These are phyloP conservation scores for Lippia alba DNA, from an alignment of 305 asterid species.

Conservation along the genomic window DNA sequence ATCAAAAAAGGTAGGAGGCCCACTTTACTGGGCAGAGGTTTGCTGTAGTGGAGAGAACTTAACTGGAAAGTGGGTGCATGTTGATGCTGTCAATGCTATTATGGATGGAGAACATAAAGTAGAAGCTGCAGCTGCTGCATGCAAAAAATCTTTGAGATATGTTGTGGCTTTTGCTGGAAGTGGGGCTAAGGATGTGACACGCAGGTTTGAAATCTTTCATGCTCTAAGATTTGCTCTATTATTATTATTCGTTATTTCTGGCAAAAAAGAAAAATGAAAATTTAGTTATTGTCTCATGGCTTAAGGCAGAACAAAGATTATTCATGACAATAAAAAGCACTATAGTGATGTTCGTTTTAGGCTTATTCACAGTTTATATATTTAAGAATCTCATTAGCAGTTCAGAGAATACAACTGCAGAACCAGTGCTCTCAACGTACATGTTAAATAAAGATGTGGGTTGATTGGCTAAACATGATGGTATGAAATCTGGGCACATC, in stretches of 20 bases:
- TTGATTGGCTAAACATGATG: constrained; percentile 6
- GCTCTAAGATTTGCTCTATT: constrained; percentile 14
- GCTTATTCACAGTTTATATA: constrained; percentile 8
- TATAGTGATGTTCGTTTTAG: constrained; percentile 11
- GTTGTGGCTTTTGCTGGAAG: constrained; percentile 94
- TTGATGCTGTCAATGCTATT: constrained; percentile 83
- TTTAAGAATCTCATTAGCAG: constrained; percentile 2
- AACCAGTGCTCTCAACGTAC: background rate
- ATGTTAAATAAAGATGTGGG: background rate
- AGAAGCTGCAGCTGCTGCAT: constrained; percentile 96
- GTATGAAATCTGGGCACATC: constrained; percentile 1
- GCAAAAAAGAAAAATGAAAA: no score
- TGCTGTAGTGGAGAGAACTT: constrained; percentile 84
- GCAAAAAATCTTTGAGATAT: constrained; percentile 82
- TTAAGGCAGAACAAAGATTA: background rate
- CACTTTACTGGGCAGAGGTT: constrained; percentile 97
- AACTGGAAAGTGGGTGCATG: constrained; percentile 97
- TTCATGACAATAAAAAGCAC: background rate
- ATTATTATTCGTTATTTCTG: background rate
- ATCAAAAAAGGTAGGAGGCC: constrained; percentile 89
- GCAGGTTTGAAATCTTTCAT: constrained; percentile 67
- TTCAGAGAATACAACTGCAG: background rate
- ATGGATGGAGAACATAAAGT: constrained; percentile 86
- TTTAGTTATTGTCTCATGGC: background rate
- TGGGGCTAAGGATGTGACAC: constrained; percentile 99